Evolutionary conservation across 2,329 filamentous ascomycete genomes (phyloP).

Genomic region (Xylaria sp.): DNA sequence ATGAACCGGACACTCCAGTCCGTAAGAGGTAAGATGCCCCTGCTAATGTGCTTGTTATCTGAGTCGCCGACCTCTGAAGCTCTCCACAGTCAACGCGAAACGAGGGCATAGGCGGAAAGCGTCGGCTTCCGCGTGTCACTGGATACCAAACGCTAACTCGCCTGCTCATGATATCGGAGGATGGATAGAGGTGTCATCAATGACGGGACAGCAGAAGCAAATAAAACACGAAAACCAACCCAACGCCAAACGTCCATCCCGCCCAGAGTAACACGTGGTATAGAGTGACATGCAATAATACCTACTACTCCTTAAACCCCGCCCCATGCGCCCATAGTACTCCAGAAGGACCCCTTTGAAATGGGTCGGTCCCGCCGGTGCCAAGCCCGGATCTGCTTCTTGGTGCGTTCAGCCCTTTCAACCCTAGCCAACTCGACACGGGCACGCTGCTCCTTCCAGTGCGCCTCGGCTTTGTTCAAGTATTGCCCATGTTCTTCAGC

Average conservation of each 20-base stretch:
- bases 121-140: slow-evolving; percentile 12
- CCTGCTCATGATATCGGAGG: slow-evolving; percentile 26
- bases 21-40: slow-evolving; percentile 5
- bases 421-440: slow-evolving; percentile 48
- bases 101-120: slow-evolving; percentile 15
- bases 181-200: slow-evolving; percentile 30
- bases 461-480: slow-evolving; percentile 57
- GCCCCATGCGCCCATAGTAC: slow-evolving; percentile 36
- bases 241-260: slow-evolving; percentile 45
- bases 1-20: slow-evolving; percentile 4
- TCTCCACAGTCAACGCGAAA: slow-evolving; percentile 29
- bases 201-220: slow-evolving; percentile 39
- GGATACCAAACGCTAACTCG: slow-evolving; percentile 12
- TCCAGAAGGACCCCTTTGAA: slow-evolving; percentile 43
- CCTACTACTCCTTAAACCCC: slow-evolving; percentile 29
- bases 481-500: slow-evolving; percentile 59
- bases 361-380: slow-evolving; percentile 43
- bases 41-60: slow-evolving; percentile 10
- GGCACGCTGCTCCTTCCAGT: slow-evolving; percentile 52
- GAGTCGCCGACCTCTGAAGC: slow-evolving; percentile 21
- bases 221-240: slow-evolving; percentile 40
- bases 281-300: slow-evolving; percentile 38
- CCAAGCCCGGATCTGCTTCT: slow-evolving; percentile 44
- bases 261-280: slow-evolving; percentile 43
- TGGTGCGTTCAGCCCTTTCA: slow-evolving; percentile 44